These are phyloP conservation scores for Apiospora arundinis DNA, from an alignment of 2,329 filamentous ascomycete genomes.

Conservation along the genomic window DNA sequence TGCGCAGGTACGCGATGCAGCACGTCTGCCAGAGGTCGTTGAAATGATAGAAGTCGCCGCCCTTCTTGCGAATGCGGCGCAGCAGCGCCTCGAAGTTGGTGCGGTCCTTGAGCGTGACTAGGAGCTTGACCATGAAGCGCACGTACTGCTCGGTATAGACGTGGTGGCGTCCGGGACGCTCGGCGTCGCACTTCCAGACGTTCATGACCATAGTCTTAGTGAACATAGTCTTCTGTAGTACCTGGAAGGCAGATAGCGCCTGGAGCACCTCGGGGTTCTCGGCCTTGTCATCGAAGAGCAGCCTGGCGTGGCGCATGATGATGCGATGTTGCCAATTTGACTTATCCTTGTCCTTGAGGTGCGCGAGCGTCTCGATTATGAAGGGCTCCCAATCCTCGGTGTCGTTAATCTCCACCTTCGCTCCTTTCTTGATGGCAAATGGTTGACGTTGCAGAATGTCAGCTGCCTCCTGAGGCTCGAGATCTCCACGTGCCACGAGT, in stretches of 20 bases:
- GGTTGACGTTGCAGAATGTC: constrained; percentile 63
- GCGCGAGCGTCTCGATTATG: constrained; percentile 57
- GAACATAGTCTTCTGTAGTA: constrained; percentile 76
- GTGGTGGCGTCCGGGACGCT: constrained; percentile 83
- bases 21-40: constrained; percentile 65
- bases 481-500: constrained; percentile 65
- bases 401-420: constrained; percentile 59
- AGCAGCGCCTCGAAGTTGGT: constrained; percentile 78
- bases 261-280: constrained; percentile 58
- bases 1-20: constrained; percentile 58
- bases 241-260: constrained; percentile 79
- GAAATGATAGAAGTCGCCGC: constrained; percentile 74
- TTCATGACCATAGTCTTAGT: constrained; percentile 95
- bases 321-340: constrained; percentile 96
- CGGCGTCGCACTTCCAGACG: constrained; percentile 92
- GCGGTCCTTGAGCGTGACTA: constrained; percentile 78
- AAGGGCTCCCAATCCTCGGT: constrained; percentile 67
- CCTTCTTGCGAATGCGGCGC: constrained; percentile 80
- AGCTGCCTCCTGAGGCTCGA: constrained; percentile 55
- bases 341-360: constrained; percentile 76
- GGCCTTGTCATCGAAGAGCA: constrained; percentile 56
- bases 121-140: constrained; percentile 77
- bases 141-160: constrained; percentile 91
- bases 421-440: constrained; percentile 56
- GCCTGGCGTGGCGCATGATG: constrained; percentile 72